Evolutionary conservation across 2,329 filamentous ascomycete species (phyloP).

Genomic region (Coniella lustricola): DNA sequence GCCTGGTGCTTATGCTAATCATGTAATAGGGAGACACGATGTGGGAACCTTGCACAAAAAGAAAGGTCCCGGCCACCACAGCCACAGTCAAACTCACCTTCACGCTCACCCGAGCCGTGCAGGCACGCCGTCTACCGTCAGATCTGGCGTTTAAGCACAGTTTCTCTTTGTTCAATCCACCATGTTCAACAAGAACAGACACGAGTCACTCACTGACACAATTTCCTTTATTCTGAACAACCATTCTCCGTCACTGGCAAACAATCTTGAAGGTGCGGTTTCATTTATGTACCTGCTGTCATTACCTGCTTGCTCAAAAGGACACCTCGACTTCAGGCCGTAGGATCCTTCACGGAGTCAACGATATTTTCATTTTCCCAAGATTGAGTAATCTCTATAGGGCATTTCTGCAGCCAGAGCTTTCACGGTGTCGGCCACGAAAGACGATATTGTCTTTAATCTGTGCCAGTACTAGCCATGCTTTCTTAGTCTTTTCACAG

Average conservation of each 20-base stretch:
- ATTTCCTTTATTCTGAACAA: slow-evolving; percentile 10
- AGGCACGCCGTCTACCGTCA: slow-evolving; percentile 17
- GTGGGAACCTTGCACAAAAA: slow-evolving; percentile 52
- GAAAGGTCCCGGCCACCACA: slow-evolving; percentile 35
- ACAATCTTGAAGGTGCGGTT: not conserved
- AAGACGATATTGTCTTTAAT: not conserved
- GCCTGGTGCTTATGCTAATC: not conserved
- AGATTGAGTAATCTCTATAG: not conserved
- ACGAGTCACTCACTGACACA: slow-evolving; percentile 7
- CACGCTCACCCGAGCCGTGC: slow-evolving; percentile 14
- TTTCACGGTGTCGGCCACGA: not conserved
- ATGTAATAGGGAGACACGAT: slow-evolving; percentile 60
- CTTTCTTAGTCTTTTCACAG: not conserved
- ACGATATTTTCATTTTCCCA: slow-evolving; percentile 5
- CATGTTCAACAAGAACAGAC: not conserved
- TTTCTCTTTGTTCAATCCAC: not conserved
- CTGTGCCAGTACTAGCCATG: not conserved
- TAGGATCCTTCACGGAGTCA: slow-evolving; percentile 9
- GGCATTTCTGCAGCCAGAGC: not conserved
- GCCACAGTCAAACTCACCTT: slow-evolving; percentile 23
- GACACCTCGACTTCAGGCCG: not conserved
- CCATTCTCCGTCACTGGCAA: slow-evolving; percentile 2
- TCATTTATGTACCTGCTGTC: not conserved
- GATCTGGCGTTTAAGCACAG: slow-evolving; percentile 19
- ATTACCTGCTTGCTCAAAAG: not conserved